phyloP scores from a whole-genome alignment of 2,329 filamentous ascomycete species.

The Trichoderma sp. region DNA sequence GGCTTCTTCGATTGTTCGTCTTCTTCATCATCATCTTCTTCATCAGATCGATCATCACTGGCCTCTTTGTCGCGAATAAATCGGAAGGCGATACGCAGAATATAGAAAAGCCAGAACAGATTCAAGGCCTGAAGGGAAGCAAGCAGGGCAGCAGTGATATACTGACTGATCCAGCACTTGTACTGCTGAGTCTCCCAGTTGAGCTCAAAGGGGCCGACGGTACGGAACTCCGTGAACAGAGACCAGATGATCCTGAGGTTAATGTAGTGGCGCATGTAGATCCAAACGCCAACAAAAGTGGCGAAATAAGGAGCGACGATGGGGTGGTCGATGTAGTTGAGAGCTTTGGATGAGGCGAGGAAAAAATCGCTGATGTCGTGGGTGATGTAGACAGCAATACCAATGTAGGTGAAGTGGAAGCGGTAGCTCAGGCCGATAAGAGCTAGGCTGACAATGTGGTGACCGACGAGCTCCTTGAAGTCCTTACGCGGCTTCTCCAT shows the following conservation, averaged over 20 bases:
- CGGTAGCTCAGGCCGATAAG: slow-evolving; percentile 87
- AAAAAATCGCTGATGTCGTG: slow-evolving; percentile 97
- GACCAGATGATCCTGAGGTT: slow-evolving; percentile 78
- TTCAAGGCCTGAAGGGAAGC: slow-evolving; percentile 73
- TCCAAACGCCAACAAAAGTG: slow-evolving; percentile 80
- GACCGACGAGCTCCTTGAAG: slow-evolving; percentile 88
- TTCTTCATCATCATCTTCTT: slow-evolving; percentile 60
- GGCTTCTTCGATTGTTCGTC: slow-evolving; percentile 37
- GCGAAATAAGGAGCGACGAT: slow-evolving; percentile 84
- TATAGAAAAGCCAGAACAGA: slow-evolving; percentile 80
- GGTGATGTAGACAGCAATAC: slow-evolving; percentile 89
- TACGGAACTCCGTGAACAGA: slow-evolving; percentile 74
- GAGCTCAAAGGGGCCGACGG: slow-evolving; percentile 73
- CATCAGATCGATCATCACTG: slow-evolving; percentile 73
- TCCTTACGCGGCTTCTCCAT: slow-evolving; percentile 94
- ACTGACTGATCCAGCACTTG: slow-evolving; percentile 72
- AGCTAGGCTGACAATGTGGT: slow-evolving; percentile 86
- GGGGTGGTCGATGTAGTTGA: slow-evolving; percentile 85
- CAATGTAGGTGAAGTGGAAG: slow-evolving; percentile 97
- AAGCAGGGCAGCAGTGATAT: slow-evolving; percentile 68
- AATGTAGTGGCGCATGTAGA: slow-evolving; percentile 86
- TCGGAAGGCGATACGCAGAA: slow-evolving; percentile 73
- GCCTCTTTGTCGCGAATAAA: slow-evolving; percentile 65
- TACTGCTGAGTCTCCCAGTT: slow-evolving; percentile 78
- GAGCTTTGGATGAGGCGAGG: slow-evolving; percentile 86